Evolutionary conservation across 2,329 filamentous ascomycete genomes (phyloP), one percentile per base, ranked within the genome.

Genomic region (Chaetomium globosum): DNA sequence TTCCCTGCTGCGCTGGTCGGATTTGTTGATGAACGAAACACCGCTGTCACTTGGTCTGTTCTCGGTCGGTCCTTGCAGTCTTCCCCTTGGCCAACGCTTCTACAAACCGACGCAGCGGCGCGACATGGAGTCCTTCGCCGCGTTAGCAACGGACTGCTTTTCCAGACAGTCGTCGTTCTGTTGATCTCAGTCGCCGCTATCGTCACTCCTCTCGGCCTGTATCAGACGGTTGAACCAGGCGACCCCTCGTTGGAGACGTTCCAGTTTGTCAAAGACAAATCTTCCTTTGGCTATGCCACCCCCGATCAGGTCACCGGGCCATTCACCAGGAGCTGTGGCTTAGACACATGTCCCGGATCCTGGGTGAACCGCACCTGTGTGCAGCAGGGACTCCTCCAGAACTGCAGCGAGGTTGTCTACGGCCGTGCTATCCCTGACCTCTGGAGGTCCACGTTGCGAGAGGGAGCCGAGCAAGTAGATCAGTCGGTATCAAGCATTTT

Each of bases 401-500:
- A 36, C 4, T 65, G 63, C n/a, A 66, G 36, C 12, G 53, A 23
- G 8, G 28, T 21, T 10, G 60, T 60, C 8, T 61, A 55, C n/a
- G 46, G 39, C 23, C 49, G 61, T n/a, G 19, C 23, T 26, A 53
- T 66, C 26, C 64, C 64, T 9, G 26, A 60, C 6, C 19, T 46
- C 13, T 63, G 60, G 60, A 49, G 43, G 12, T 26, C 51, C 2
- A 52, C 51, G 1, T 31, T 66, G 13, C 10, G 49, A 5, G 53
- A 56, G 1, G 64, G 64, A 8, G 57, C 60, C 3, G 21, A 26
- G 16, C 31, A n/a, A 13, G 21, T 62, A 4, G 33, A 23, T 10
- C 23, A 46, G 51, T 60, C 60, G 8, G 64, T 66, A 31, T 63
- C 61, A 21, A 64, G 56, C 60, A 60, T 66, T 33, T 66, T 66